Conservation (phyloP, 306 rosid species). For the Cucurbita maxima region DNA sequence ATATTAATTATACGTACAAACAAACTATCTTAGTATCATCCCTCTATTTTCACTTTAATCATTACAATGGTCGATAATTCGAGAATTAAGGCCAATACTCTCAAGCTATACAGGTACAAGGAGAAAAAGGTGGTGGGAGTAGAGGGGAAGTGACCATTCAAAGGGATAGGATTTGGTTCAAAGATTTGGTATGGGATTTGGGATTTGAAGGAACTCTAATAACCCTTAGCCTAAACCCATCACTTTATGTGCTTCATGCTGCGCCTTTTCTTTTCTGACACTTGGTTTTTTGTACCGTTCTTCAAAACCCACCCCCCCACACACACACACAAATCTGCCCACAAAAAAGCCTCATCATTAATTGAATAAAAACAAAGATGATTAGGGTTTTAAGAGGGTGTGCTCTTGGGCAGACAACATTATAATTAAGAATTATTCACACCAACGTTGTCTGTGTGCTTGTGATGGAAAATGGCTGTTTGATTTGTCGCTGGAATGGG, state of each 20-base stretch:
- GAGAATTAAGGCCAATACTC: too few species aligned
- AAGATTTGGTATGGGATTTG: neutral
- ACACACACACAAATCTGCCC: too few species aligned
- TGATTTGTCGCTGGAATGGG: neutral
- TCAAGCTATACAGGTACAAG: too few species aligned
- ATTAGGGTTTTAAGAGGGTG: too few species aligned
- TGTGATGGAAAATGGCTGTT: neutral
- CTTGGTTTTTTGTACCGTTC: neutral
- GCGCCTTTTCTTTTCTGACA: neutral
- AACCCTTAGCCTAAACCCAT: neutral
- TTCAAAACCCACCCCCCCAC: too few species aligned
- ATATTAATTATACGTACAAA: neutral
- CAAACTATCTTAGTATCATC: too few species aligned
- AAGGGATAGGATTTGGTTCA: neutral
- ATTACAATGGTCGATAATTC: too few species aligned
- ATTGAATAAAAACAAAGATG: neutral
- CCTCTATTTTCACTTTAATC: too few species aligned
- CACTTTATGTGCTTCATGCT: neutral
- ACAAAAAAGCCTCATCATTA: neutral
- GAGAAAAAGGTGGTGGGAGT: neutral
- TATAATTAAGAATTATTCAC: neutral
- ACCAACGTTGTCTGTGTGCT: neutral
- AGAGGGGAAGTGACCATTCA: neutral
- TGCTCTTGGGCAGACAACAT: neutral
- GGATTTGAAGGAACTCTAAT: neutral